A percentile compares a stretch with the other conserved stretches of the same genome.
phyloP scores from a whole-genome alignment of 2,329 filamentous ascomycete species.

The Aspergillus jensenii region DNA sequence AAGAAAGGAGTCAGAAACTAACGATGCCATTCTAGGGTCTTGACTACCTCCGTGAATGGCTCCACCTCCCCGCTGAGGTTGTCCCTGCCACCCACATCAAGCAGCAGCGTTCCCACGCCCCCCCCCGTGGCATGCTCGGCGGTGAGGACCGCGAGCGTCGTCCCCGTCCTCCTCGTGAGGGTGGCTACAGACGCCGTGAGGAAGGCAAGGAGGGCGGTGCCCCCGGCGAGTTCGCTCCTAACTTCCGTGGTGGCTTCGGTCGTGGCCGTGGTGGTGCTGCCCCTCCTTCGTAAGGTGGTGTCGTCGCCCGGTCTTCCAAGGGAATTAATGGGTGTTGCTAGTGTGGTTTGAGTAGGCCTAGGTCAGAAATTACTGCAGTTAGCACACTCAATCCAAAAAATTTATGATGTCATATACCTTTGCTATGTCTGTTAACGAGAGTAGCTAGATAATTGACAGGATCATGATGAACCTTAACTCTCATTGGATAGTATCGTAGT shows the following conservation, averaged over 20 bases:
- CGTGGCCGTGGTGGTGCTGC: conserved; percentile 74
- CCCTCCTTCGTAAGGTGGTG: conserved; percentile 54
- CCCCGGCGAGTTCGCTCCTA: conserved; percentile 86
- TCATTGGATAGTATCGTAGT: neutral
- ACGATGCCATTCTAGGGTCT: conserved; percentile 61
- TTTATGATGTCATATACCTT: conserved; percentile 22
- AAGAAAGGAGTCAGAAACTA: neutral
- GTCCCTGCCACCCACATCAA: conserved; percentile 99
- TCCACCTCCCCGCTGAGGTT: conserved; percentile 98
- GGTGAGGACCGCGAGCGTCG: conserved; percentile 79
- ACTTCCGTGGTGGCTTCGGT: conserved; percentile 89
- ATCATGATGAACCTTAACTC: conserved; percentile 20
- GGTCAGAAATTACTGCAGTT: conserved; percentile 27
- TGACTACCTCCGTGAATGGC: conserved; percentile 99
- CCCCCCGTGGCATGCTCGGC: conserved; percentile 97
- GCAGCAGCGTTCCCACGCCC: conserved; percentile 98
- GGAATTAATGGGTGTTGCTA: conserved; percentile 23
- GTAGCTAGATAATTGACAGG: conserved; percentile 35
- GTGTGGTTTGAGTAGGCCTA: conserved; percentile 31
- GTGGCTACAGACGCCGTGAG: conserved; percentile 90
- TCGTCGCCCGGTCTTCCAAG: conserved; percentile 34
- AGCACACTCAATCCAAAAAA: conserved; percentile 24
- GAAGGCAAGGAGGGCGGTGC: conserved; percentile 89
- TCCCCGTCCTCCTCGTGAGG: conserved; percentile 76
- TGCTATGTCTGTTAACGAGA: conserved; percentile 24